Conservation (phyloP, 2,329 filamentous ascomycete species). For the Colletotrichum sp. region DNA sequence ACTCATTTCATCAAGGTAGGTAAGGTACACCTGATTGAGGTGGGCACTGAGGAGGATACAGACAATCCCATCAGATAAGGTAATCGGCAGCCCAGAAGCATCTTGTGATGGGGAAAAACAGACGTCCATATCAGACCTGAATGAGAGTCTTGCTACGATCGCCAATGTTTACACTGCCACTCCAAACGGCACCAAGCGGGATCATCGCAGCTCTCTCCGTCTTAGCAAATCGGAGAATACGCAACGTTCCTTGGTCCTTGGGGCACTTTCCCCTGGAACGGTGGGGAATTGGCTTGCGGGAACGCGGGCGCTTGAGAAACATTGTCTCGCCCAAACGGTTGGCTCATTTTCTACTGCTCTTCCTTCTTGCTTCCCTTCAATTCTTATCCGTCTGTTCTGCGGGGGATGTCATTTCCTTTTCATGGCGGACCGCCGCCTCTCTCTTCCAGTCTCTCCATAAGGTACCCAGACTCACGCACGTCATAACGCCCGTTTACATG, state of each 20-base stretch:
- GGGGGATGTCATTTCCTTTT: background rate
- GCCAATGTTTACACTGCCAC: background rate
- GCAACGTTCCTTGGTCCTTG: background rate
- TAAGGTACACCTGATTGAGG: background rate
- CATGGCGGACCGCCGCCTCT: background rate
- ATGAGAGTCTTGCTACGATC: background rate
- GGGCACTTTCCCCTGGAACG: background rate
- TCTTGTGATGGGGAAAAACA: background rate
- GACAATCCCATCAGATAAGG: background rate
- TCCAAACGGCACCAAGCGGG: background rate
- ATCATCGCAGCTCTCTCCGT: background rate
- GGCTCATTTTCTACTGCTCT: background rate
- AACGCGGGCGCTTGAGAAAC: slow-evolving; percentile 10
- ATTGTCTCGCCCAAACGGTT: slow-evolving; percentile 14
- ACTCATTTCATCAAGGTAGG: background rate
- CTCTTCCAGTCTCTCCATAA: background rate
- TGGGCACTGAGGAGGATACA: background rate
- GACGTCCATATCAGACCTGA: background rate
- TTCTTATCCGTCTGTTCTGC: background rate
- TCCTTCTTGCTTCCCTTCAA: background rate
- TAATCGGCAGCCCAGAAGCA: background rate
- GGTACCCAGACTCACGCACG: background rate
- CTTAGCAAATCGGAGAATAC: slow-evolving; percentile 6
- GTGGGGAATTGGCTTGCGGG: slow-evolving; percentile 16
- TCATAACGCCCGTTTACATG: background rate